Evolutionary conservation across 768 basidiomycete species (phyloP).

Genomic region (Boletus speciosus): DNA sequence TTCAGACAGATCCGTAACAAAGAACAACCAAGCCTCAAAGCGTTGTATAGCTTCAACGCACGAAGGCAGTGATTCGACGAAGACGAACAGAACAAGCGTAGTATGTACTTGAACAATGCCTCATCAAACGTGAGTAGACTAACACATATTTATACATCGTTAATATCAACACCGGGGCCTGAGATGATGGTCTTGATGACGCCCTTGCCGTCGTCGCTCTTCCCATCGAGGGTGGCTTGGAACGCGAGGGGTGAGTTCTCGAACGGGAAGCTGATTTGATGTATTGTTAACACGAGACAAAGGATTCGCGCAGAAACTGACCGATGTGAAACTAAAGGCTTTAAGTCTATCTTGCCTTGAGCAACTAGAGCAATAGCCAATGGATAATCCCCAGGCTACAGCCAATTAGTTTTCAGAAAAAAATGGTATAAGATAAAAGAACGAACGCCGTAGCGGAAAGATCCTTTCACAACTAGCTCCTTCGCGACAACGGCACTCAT

Average conservation of each 20-base stretch:
- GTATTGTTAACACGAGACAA: neutral
- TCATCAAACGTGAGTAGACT: neutral
- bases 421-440: neutral
- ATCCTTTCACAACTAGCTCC: conserved; percentile 80
- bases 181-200: conserved; percentile 90
- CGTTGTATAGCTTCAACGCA: neutral
- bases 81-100: neutral
- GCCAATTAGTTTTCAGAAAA: neutral
- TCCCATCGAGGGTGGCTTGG: conserved; percentile 73
- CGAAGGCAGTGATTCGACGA: neutral
- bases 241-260: conserved; percentile 77
- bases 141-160: conserved; percentile 33
- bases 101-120: neutral
- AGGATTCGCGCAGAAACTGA: conserved; percentile 30
- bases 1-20: neutral
- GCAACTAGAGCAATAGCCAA: conserved; percentile 82
- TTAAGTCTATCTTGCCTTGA: conserved; percentile 79
- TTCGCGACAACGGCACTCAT: conserved; percentile 67
- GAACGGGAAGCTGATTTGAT: conserved; percentile 58
- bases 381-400: conserved; percentile 78
- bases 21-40: too few species aligned
- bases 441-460: conserved; percentile 86
- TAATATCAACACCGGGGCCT: conserved; percentile 60
- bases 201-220: conserved; percentile 80
- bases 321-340: conserved; percentile 87